phyloP scores from a whole-genome alignment of 306 rosid genomes.

The Vigna angularis region DNA sequence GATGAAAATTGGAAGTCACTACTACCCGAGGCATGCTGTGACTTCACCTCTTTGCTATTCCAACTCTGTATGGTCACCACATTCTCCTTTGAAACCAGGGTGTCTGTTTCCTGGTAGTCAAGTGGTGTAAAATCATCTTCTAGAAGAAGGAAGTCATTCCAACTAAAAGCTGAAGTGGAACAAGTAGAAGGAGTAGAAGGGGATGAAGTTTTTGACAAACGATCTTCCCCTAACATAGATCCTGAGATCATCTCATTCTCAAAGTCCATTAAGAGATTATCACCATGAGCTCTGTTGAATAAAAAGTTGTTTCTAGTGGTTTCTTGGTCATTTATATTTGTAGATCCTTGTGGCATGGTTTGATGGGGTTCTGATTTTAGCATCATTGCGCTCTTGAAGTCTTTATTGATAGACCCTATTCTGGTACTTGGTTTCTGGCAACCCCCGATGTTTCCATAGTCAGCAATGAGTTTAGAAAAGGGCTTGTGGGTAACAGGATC shows the following conservation, averaged over 20 bases:
- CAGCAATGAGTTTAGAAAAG: constrained; percentile 79
- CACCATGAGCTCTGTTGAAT: background rate
- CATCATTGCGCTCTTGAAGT: constrained; percentile 57
- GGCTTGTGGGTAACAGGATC: constrained; percentile 95
- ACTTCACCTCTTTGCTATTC: constrained; percentile 40
- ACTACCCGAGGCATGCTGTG: constrained; percentile 37
- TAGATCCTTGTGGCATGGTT: constrained; percentile 33
- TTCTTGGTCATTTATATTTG: constrained; percentile 44
- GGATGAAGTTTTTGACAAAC: constrained; percentile 47
- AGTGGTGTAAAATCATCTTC: constrained; percentile 63
- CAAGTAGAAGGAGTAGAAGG: constrained; percentile 50
- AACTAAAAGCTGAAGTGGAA: constrained; percentile 66
- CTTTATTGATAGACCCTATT: constrained; percentile 61
- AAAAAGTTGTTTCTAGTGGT: constrained; percentile 40
- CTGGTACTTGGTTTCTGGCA: constrained; percentile 55
- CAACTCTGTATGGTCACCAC: constrained; percentile 23
- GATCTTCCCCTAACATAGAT: constrained; percentile 32
- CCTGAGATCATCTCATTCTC: constrained; percentile 46
- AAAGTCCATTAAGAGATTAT: constrained; percentile 2
- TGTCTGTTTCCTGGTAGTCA: constrained; percentile 48
- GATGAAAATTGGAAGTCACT: constrained; percentile 46
- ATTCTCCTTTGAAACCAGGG: constrained; percentile 31
- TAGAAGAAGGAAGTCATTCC: constrained; percentile 85
- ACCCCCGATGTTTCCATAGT: constrained; percentile 80
- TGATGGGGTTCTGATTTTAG: constrained; percentile 52